Evolutionary conservation across 1,284 basidiomycete genomes (phyloP), one percentile per base, ranked within the genome.

Genomic region (Tilletia setariae): DNA sequence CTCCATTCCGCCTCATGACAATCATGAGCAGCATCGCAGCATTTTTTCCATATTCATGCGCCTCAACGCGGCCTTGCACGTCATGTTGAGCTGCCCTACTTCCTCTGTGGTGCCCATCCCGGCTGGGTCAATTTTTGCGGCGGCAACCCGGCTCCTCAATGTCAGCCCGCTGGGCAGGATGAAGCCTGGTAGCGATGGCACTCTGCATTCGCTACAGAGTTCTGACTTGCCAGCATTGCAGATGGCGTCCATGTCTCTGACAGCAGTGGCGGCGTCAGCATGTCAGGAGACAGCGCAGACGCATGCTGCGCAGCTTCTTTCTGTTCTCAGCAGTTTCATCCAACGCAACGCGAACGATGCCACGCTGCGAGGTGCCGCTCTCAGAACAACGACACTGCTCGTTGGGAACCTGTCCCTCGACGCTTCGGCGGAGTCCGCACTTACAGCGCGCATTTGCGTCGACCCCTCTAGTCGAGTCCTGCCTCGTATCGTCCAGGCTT

Each of bases 211-310:
- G 8, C 56, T 61, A 1, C 56, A 61, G 56, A 25, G 8, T 1
- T 25, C 32, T n/a, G 56, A 61, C 28, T 30, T 61, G 9, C 28
- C 32, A 35, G 19, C 56, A 11, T 30, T 61, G 3, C 56, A 61
- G 21, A 32, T 35, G 32, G 56, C 56, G 8, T 32, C 28, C 56
- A 35, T 61, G 56, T 61, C 56, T 6, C 32, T 61, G 56, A 30
- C 35, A 21, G 56, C 56, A 30, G 56, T 61, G 30, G 35, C 56
- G 8, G 28, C 28, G 1, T 32, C 56, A 16, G 56, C 56, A 30
- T 61, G 56, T 21, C 56, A 61, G 15, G 56, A 61, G 19, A 30
- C 28, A 16, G 56, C 32, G 16, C 56, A 61, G 56, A 19, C 56
- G 19, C 32, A 32, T 30, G 28, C 56, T 32, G 56, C 56, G 13